These are phyloP conservation scores for Pichia sp. DNA, from an alignment of 1,139 yeast genomes.

Conservation along the genomic window DNA sequence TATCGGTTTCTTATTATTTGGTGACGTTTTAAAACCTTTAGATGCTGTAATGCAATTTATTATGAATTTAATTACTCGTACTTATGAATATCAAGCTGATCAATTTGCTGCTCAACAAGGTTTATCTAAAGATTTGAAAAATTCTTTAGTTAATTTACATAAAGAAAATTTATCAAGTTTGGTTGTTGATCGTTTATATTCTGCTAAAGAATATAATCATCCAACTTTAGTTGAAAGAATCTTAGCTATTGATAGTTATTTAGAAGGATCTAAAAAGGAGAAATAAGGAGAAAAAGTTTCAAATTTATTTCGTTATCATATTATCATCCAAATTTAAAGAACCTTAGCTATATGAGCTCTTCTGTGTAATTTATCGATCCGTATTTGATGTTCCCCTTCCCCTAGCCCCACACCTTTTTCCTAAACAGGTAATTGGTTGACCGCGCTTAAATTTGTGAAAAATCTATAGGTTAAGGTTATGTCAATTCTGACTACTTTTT, in stretches of 20 bases:
- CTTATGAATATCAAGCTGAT: conserved; percentile 91
- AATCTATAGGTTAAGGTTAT: too few species aligned
- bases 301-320: too few species aligned
- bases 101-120: conserved; percentile 72
- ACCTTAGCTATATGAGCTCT: too few species aligned
- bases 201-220: conserved; percentile 84
- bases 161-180: conserved; percentile 74
- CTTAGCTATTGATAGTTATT: conserved; percentile 49
- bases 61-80: conserved; percentile 67
- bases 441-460: conserved; percentile 15
- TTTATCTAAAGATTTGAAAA: conserved; percentile 57
- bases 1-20: conserved; percentile 71
- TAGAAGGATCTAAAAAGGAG: conserved; percentile 20
- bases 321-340: too few species aligned
- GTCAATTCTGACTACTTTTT: too few species aligned
- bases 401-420: not conserved
- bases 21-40: conserved; percentile 69
- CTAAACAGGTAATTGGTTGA: conserved; percentile 9
- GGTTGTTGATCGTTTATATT: conserved; percentile 84
- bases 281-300: too few species aligned
- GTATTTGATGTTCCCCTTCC: too few species aligned
- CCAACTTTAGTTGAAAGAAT: conserved; percentile 89
- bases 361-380: too few species aligned
- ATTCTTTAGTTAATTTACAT: conserved; percentile 67
- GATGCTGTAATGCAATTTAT: conserved; percentile 61